Conservation (phyloP, 495 filamentous ascomycete species). For the Tuber melanosporum region DNA sequence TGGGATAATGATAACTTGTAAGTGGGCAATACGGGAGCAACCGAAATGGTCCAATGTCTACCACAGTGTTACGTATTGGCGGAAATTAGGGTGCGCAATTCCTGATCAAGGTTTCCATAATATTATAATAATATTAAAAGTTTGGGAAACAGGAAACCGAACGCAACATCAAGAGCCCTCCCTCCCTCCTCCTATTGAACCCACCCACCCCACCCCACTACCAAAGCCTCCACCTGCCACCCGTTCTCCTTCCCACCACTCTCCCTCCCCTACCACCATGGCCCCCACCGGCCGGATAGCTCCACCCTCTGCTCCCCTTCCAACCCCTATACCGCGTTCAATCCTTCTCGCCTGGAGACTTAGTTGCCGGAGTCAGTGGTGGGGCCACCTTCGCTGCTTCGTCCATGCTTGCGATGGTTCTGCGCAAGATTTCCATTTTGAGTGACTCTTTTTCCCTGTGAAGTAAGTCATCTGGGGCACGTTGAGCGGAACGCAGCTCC, state of each 20-base stretch:
- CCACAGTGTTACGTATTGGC: not conserved
- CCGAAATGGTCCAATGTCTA: not conserved
- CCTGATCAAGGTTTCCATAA: not conserved
- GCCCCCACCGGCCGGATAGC: not conserved
- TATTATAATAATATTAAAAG: not conserved
- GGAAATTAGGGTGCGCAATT: not conserved
- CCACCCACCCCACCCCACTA: not conserved
- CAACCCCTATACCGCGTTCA: not conserved
- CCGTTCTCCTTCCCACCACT: no score
- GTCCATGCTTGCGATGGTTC: no score
- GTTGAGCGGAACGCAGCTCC: no score
- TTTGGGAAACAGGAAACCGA: not conserved
- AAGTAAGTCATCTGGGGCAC: no score
- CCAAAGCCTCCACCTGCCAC: not conserved
- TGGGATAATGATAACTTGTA: not conserved
- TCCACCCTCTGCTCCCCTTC: not conserved
- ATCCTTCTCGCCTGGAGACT: not conserved
- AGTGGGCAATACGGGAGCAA: not conserved
- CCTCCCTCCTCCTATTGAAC: not conserved
- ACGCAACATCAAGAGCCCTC: not conserved
- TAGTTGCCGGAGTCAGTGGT: rapidly evolving
- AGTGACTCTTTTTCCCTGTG: no score
- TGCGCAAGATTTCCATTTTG: no score
- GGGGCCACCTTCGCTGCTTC: no score
- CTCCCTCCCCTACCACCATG: no score